Conservation (phyloP, 2,329 filamentous ascomycete species). For the Periconia sp. region DNA sequence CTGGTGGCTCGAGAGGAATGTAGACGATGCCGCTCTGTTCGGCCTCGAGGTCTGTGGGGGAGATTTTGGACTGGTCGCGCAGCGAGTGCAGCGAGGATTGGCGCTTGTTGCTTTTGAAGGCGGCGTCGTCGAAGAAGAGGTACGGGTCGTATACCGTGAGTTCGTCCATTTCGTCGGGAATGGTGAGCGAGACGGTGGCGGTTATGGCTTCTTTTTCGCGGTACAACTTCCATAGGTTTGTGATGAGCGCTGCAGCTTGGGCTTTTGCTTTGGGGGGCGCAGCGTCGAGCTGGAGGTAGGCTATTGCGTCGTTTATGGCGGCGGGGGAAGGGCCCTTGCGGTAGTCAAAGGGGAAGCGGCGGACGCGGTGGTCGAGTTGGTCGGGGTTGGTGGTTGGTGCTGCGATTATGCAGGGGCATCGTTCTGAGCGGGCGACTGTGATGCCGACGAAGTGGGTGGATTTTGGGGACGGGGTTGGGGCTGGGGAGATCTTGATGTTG, state of each 20-base stretch:
- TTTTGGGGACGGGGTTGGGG: conserved; percentile 30
- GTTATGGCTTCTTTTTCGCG: conserved; percentile 69
- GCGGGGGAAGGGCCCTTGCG: conserved; percentile 47
- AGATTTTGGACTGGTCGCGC: conserved; percentile 59
- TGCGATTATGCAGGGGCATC: conserved; percentile 68
- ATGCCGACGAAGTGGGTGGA: conserved; percentile 64
- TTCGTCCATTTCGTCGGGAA: conserved; percentile 43
- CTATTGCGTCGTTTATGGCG: conserved; percentile 51
- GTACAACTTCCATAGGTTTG: conserved; percentile 65
- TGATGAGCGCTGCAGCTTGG: conserved; percentile 58
- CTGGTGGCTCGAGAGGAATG: conserved; percentile 59
- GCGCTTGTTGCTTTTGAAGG: conserved; percentile 66
- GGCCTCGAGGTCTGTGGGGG: conserved; percentile 65
- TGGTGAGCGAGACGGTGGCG: conserved; percentile 57
- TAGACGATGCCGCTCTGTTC: conserved; percentile 80
- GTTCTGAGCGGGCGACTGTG: conserved; percentile 67
- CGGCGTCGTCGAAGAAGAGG: conserved; percentile 74
- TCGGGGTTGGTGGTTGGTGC: conserved; percentile 58
- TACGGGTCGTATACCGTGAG: conserved; percentile 61
- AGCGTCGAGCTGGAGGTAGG: conserved; percentile 61
- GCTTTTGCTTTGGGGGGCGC: conserved; percentile 51
- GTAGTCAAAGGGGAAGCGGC: conserved; percentile 69
- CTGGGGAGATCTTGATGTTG: conserved; percentile 55
- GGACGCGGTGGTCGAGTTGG: conserved; percentile 51
- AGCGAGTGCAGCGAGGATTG: conserved; percentile 64